Evolutionary conservation across 2,329 filamentous ascomycete species (phyloP), one percentile per base, ranked within the genome.

Genomic region (Nothopassalora personata): DNA sequence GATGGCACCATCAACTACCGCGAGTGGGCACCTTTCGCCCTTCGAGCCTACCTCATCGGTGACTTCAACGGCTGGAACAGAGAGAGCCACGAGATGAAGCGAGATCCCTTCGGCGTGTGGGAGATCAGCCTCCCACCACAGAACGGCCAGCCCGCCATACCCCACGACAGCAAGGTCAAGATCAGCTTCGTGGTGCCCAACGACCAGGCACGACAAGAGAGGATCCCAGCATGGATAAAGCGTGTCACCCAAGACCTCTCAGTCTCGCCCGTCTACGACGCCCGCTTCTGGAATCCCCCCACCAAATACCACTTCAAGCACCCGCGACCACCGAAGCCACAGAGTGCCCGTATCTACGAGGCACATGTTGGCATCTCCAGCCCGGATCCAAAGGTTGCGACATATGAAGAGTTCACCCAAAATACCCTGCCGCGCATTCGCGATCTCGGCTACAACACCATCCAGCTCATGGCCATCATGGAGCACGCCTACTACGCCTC

Each of bases 401-500:
- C 91, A 6, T 99, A 96, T 83, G 96, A 97, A 75, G 92, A 99
- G 76, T 99, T 99, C 74, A 97, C 93, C 2, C 82, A 86, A 70
- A 91, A 90, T 74, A 91, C 96, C 82, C 83, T 99, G 7, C 92
- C 93, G 15, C 85, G 93, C 59, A 97, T 99, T 77, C 88, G 92
- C 71, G 80, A 86, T 64, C 80, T 97, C 47, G 94, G 93, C 45
- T 99, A 99, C 80, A 97, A 99, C 72, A 89, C 92, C 56, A 97
- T 99, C 67, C 94, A 99, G 74, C 81, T 99, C 64, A 99, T 99
- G 94, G 94, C 94, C 49, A 83, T 99, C 71, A 99, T 99, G 93
- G 94, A 99, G 73, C 94, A 99, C 76, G 94, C 94, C 53, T 99
- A 99, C 81, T 99, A 99, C 74, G 94, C 94, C 69, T 97, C 93